A percentile compares a stretch with the other conserved stretches of the same genome.
These are phyloP conservation scores for Massariosphaeria phaeospora DNA, from an alignment of 495 filamentous ascomycete species.

Conservation along the genomic window DNA sequence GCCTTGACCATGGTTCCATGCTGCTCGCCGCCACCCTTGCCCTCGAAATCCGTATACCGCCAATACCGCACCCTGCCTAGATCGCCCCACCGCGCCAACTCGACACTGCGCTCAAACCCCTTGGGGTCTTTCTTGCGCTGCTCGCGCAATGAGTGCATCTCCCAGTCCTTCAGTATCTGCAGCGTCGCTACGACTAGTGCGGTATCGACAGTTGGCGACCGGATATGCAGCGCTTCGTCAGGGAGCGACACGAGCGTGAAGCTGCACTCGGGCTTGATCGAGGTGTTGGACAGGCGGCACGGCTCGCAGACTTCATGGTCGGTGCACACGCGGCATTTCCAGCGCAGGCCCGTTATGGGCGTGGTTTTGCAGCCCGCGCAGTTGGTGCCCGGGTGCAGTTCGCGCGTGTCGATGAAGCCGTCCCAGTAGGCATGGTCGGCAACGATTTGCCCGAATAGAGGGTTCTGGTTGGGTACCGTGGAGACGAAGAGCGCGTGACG, in stretches of 20 bases:
- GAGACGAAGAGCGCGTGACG: conserved; percentile 27
- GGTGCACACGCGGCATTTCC: conserved; percentile 19
- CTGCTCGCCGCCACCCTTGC: background rate
- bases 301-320: conserved; percentile 20
- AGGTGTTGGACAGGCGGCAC: conserved; percentile 3
- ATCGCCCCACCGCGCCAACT: conserved; percentile 11
- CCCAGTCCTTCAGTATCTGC: conserved; percentile 27
- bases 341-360: conserved; percentile 16
- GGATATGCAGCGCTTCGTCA: conserved; percentile 25
- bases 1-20: conserved; percentile 1
- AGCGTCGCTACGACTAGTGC: conserved; percentile 21
- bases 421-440: conserved; percentile 28
- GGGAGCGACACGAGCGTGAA: conserved; percentile 17
- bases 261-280: conserved; percentile 2
- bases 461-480: background rate
- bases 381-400: background rate
- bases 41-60: conserved; percentile 9
- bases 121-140: conserved; percentile 15
- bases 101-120: conserved; percentile 6
- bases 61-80: conserved; percentile 21
- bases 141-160: conserved; percentile 10
- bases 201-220: conserved; percentile 2
- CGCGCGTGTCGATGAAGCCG: conserved; percentile 15
- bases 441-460: conserved; percentile 24
- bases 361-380: conserved; percentile 7